A percentile compares a stretch with the other conserved stretches of the same genome.
phyloP scores from a whole-genome alignment of 2,329 filamentous ascomycete genomes.

The Diaporthe citriasiana region DNA sequence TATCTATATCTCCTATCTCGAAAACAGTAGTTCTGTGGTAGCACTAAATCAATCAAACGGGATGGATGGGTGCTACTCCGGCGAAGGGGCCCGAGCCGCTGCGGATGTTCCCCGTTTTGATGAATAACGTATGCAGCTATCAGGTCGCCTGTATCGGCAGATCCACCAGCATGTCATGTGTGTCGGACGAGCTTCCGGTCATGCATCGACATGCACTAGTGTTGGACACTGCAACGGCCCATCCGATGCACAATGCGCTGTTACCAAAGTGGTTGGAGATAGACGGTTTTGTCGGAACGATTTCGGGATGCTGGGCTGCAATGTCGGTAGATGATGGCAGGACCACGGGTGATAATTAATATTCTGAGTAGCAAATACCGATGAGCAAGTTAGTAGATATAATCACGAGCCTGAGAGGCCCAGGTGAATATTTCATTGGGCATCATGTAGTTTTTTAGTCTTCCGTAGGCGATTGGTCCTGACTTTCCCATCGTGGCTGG shows the following conservation, averaged over 20 bases:
- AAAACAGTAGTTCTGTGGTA: not conserved
- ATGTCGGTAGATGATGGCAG: not conserved
- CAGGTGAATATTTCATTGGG: not conserved
- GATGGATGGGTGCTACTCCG: not conserved
- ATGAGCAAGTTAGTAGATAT: not conserved
- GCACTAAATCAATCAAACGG: not conserved
- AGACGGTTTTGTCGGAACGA: not conserved
- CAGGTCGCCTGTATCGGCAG: not conserved
- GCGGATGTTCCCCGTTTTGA: not conserved
- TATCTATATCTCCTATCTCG: not conserved
- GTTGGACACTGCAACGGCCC: not conserved
- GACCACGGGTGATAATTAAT: not conserved
- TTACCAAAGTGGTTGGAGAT: not conserved
- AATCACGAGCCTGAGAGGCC: not conserved
- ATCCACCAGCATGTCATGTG: not conserved
- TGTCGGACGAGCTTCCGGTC: conserved; percentile 5
- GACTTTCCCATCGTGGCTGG: conserved; percentile 71
- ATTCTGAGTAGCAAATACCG: not conserved
- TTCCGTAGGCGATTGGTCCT: conserved; percentile 57
- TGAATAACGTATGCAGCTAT: conserved; percentile 10
- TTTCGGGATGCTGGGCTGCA: not conserved
- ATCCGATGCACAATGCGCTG: not conserved
- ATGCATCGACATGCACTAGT: conserved; percentile 16
- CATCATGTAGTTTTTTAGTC: not conserved
- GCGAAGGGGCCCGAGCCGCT: conserved; percentile 3